phyloP scores from a whole-genome alignment of 2,329 filamentous ascomycete genomes.

The Raffaelea arxii region DNA sequence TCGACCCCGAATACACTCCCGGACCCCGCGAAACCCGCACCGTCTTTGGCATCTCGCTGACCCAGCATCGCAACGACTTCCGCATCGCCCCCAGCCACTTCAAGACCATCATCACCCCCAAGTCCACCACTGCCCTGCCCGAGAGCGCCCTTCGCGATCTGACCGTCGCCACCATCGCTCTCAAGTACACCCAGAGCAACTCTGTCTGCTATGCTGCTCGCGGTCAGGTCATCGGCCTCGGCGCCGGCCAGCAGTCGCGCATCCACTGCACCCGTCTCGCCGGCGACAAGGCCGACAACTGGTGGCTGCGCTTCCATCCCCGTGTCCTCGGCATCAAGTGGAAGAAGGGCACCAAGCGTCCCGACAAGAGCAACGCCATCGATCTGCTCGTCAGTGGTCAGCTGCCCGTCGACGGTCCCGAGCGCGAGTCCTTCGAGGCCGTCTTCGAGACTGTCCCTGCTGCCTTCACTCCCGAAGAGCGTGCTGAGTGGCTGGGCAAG shows the following conservation, averaged over 20 bases:
- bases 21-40: slow-evolving; percentile 74
- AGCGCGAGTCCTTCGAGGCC: slow-evolving; percentile 77
- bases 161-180: slow-evolving; percentile 88
- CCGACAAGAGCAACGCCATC: slow-evolving; percentile 97
- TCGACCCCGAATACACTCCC: slow-evolving; percentile 79
- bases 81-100: slow-evolving; percentile 81
- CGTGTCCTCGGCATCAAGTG: slow-evolving; percentile 82
- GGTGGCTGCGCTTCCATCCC: slow-evolving; percentile 98
- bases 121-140: slow-evolving; percentile 62
- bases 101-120: slow-evolving; percentile 74
- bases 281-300: slow-evolving; percentile 97
- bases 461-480: slow-evolving; percentile 75
- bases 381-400: slow-evolving; percentile 88
- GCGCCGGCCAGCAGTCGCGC: slow-evolving; percentile 91
- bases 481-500: slow-evolving; percentile 75
- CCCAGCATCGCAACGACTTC: slow-evolving; percentile 88
- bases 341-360: slow-evolving; percentile 94
- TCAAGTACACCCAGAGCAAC: slow-evolving; percentile 99
- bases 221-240: slow-evolving; percentile 87
- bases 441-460: slow-evolving; percentile 84
- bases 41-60: slow-evolving; percentile 80
- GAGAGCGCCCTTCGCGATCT: slow-evolving; percentile 80
- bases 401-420: slow-evolving; percentile 71
- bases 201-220: slow-evolving; percentile 95
- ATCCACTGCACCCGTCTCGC: slow-evolving; percentile 98